Base-by-base conservation (phyloP, 106 monocot species). In the Apostasia shenzhenica region DNA sequence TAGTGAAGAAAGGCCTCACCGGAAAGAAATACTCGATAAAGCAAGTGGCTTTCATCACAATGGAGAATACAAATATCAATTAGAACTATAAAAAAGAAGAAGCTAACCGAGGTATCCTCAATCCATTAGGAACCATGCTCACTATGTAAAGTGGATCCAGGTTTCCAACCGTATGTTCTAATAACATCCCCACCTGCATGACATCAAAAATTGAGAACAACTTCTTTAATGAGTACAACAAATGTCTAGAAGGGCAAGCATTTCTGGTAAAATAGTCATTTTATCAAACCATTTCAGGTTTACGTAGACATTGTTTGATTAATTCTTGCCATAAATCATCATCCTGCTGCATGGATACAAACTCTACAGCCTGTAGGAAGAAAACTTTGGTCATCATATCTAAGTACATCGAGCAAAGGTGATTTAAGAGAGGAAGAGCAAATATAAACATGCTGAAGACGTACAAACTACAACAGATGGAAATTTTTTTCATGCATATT, bases 131-230 rank as follows among this genome's bases (percentile, higher is more conserved):
- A 48, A 99, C 97, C 69, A 81, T 67, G 38, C 74, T 92, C 61
- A 93, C 99, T 65, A 99, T 99, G 72, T 90, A 93, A 41, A 99
- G 85, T 45, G 93, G 99, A 78, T 99, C 99, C 56, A 99, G 80
- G 67, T 99, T 81, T 11, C 99, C 99, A 77, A 99, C 92, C 11
- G 99, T 99, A 79, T 99, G 89, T 73, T 90, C 99, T 76, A 99
- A 74, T 61, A 99, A 73, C 75, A 90, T 93, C 26, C 99, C 99
- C 3, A 99, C 81, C 99, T 99, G 87, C 56, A 55, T 69, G 74
- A 6, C 8, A 6, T 60, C 5, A 7, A 48, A 49, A 65, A 10
- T 7, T 2, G 48, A 26, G 1, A 65, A 9, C 3, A 65, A 37
- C 37, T 49, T 3, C 0, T 44, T 13, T 12, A 62, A 62, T 42